These are phyloP conservation scores for Yarrowia keelungensis DNA, from an alignment of 805 yeast species.

Conservation along the genomic window DNA sequence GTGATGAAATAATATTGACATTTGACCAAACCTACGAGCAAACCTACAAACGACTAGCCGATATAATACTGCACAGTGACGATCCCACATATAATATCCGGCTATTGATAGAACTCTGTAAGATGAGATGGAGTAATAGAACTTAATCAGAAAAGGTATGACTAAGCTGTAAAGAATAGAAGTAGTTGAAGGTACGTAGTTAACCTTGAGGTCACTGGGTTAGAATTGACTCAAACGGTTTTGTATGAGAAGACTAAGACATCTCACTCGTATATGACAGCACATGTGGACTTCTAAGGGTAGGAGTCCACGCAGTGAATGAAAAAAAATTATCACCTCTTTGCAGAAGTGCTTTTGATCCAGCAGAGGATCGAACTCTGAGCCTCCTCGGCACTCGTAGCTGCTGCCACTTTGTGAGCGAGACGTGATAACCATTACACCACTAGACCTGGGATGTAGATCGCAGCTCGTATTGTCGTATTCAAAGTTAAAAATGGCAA, in stretches of 20 bases:
- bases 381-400: conserved; percentile 38
- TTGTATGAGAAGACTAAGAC: no score
- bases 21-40: not conserved
- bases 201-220: no score
- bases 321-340: not conserved
- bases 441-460: conserved; percentile 34
- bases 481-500: conserved; percentile 3
- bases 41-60: not conserved
- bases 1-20: conserved; percentile 7
- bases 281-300: no score
- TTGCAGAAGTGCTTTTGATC: conserved; percentile 4
- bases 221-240: no score
- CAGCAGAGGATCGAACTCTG: conserved; percentile 40
- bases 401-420: conserved; percentile 29
- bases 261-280: no score
- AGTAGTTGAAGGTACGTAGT: no score
- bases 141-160: no score
- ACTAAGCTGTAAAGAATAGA: no score
- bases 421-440: conserved; percentile 40
- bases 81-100: not conserved
- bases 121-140: no score
- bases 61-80: not conserved
- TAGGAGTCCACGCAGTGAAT: not conserved
- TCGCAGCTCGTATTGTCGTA: conserved; percentile 2
- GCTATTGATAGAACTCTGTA: not conserved